Base-by-base conservation (phyloP, 352 stramenopile genomes). In the Phytophthora sp. region DNA sequence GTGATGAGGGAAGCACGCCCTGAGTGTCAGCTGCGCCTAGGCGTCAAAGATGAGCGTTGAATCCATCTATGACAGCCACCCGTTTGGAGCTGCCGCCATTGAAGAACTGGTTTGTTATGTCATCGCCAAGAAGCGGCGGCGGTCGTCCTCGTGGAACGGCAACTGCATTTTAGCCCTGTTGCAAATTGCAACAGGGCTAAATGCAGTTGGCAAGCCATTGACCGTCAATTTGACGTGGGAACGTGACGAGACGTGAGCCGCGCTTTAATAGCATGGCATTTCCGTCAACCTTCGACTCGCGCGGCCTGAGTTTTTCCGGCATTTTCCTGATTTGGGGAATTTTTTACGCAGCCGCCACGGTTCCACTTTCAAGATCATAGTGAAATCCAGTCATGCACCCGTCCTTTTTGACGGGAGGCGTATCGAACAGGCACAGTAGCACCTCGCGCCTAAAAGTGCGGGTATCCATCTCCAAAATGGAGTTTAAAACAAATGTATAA, bases 341-440 rank as follows among this genome's bases (percentile, higher is more conserved):
- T 60, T 76, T 68, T 63, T 21, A 49, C 46, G 57, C 59, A 51
- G 67, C 67, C 57, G 67, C 51, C 9, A 15, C 8, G 0, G 51
- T 68, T 44, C 64, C 57, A 72, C 64, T 68, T 60, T 66, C 20
- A 51, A 38, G 12, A 69, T 7, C 33, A 66, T 66, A 71, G 35
- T 72, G 26, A 52, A 63, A 45, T 31, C 35, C 58, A 69, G 64
- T 58, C 9, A 44, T 26, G 9, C 3, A 13, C 7, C 0, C 38
- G 60, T 57, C 41, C 41, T 74, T 62, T 69, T 69, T 65, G 52
- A 51, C 57, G 35, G 38, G 30, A 57, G 35, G 4, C 20, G 45
- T 21, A 46, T 60, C 41, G 58, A 66, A 49, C 59, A 57, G 53
- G 21, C 51, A 65, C 54, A 66, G 42, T 59, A 9, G 53, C 12